A percentile compares a stretch with the other conserved stretches of the same genome.
These are phyloP conservation scores for Penicillium freii DNA, from an alignment of 2,329 filamentous ascomycete genomes.

Conservation along the genomic window DNA sequence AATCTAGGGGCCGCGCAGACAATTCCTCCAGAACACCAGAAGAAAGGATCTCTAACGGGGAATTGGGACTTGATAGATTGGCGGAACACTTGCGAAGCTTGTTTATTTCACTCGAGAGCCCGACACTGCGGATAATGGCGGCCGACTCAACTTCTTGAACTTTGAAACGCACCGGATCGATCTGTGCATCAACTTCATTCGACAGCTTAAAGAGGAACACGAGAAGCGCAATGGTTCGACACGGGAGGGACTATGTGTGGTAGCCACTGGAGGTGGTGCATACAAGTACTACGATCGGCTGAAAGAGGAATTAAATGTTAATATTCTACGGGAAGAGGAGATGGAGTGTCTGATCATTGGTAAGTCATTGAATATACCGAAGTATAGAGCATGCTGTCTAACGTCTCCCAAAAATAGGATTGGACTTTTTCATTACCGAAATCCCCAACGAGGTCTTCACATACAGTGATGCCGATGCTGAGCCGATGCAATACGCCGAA, in stretches of 20 bases:
- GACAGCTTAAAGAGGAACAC: slow-evolving; percentile 78
- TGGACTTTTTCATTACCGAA: slow-evolving; percentile 98
- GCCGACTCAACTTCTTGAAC: slow-evolving; percentile 88
- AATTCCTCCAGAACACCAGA: neutral
- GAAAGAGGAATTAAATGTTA: slow-evolving; percentile 75
- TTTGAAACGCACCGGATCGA: slow-evolving; percentile 96
- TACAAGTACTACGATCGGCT: slow-evolving; percentile 97
- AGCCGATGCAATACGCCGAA: slow-evolving; percentile 85
- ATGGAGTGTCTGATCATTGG: slow-evolving; percentile 98
- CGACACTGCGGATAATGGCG: slow-evolving; percentile 74
- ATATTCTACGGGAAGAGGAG: slow-evolving; percentile 90
- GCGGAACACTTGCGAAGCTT: slow-evolving; percentile 90
- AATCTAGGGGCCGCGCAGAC: slow-evolving; percentile 15
- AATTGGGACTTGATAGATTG: slow-evolving; percentile 62
- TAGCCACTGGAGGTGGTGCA: slow-evolving; percentile 93
- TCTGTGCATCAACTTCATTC: slow-evolving; percentile 89
- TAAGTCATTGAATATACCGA: slow-evolving; percentile 38
- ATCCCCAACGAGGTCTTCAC: slow-evolving; percentile 97
- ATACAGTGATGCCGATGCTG: slow-evolving; percentile 78
- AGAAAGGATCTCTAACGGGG: neutral
- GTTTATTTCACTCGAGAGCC: slow-evolving; percentile 95
- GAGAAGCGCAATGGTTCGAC: slow-evolving; percentile 68
- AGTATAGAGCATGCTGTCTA: neutral
- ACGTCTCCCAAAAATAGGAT: slow-evolving; percentile 53
- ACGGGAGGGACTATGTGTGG: slow-evolving; percentile 75